A percentile compares a stretch with the other conserved stretches of the same genome.
These are phyloP conservation scores for Fusarium protoensiforme DNA, from an alignment of 2,329 filamentous ascomycete species.

Conservation along the genomic window DNA sequence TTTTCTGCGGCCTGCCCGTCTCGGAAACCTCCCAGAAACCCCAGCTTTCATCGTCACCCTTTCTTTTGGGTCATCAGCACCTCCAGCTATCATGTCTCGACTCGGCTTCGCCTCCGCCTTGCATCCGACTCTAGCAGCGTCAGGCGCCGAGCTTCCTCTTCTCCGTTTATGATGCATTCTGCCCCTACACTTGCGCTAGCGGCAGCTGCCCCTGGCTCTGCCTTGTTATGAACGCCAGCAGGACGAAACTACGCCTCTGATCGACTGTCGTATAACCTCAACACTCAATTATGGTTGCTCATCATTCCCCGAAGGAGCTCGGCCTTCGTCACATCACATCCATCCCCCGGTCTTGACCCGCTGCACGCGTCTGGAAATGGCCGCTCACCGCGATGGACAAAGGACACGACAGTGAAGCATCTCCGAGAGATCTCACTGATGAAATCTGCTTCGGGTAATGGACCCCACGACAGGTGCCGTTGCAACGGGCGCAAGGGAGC, in stretches of 20 bases:
- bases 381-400: constrained; percentile 20
- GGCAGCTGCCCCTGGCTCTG: constrained; percentile 27
- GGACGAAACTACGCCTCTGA: constrained; percentile 16
- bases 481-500: constrained; percentile 35
- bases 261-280: constrained; percentile 24
- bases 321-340: constrained; percentile 29
- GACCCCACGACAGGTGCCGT: constrained; percentile 36
- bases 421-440: constrained; percentile 21
- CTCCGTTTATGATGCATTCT: constrained; percentile 8
- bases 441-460: constrained; percentile 28
- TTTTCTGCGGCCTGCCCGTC: constrained; percentile 20
- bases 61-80: constrained; percentile 10
- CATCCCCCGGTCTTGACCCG: constrained; percentile 5
- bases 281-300: constrained; percentile 14
- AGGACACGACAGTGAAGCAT: constrained; percentile 7
- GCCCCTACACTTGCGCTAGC: background rate
- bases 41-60: constrained; percentile 19
- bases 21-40: constrained; percentile 27
- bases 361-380: constrained; percentile 31
- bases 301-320: constrained; percentile 23
- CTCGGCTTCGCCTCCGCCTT: constrained; percentile 19
- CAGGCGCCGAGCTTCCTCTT: constrained; percentile 9
- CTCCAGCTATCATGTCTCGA: constrained; percentile 5
- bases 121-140: constrained; percentile 14
- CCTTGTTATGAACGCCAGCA: constrained; percentile 21